Evolutionary conservation across 139 green algal genomes (phyloP).

Genomic region (Chlamydomonas sphaeroides): DNA sequence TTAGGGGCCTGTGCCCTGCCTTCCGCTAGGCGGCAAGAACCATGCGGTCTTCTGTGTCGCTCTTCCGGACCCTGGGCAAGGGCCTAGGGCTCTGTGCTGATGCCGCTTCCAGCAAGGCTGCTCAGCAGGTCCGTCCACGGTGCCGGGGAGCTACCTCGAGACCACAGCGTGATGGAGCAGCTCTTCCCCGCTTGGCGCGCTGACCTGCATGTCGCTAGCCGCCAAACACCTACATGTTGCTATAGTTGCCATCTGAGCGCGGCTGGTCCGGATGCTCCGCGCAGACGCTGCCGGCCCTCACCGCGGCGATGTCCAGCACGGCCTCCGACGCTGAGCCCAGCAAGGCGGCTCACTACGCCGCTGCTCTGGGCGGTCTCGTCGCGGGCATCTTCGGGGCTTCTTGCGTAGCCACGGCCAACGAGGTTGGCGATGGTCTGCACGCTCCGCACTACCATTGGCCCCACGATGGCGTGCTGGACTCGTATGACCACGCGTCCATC

Average conservation of each 20-base stretch:
- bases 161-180: slow-evolving; percentile 5
- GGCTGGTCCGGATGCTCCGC: no score
- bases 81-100: slow-evolving; percentile 24
- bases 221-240: no score
- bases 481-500: slow-evolving; percentile 96
- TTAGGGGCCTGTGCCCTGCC: no score
- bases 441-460: slow-evolving; percentile 89
- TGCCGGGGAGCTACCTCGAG: background rate
- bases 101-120: background rate
- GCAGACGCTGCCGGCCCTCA: slow-evolving; percentile 33
- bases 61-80: slow-evolving; percentile 41
- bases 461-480: slow-evolving; percentile 90
- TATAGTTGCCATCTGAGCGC: no score
- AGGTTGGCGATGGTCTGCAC: slow-evolving; percentile 94
- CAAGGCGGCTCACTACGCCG: slow-evolving; percentile 48
- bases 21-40: no score
- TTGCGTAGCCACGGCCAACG: slow-evolving; percentile 56
- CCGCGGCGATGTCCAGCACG: slow-evolving; percentile 34
- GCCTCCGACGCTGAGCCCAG: slow-evolving; percentile 25
- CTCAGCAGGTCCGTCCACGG: background rate
- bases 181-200: no score
- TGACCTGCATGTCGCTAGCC: no score
- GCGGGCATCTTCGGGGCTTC: slow-evolving; percentile 56
- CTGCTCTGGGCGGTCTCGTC: slow-evolving; percentile 46
- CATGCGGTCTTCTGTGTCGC: no score